Evolutionary conservation across 805 yeast species (phyloP), one percentile per base, ranked within the genome.

Genomic region (Wickerhamomyces rabaulensis): DNA sequence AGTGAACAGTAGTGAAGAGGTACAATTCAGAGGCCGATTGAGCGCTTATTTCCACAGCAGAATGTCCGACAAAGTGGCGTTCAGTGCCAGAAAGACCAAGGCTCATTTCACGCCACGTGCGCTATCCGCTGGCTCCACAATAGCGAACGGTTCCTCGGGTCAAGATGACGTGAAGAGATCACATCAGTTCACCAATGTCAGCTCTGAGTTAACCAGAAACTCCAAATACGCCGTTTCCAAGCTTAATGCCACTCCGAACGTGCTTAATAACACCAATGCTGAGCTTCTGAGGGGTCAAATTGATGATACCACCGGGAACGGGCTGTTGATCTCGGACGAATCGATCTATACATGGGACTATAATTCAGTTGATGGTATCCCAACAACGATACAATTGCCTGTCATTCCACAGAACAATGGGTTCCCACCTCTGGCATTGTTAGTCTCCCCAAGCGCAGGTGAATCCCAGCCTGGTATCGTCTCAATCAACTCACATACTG

Each of bases 291-390:
- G 59, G 45, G 63, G 66, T 47, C 42, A 62, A 47, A 52, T 61
- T 50, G 68, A 66, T 60, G 58, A 62, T 9, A 43, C 38, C 1
- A 55, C 66, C 5, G 46, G 53, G 10, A 63, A 60, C 48, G 64
- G 65, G 1, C 52, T 66, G 12, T 51, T 65, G 26, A 49, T 53
- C 16, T 44, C 58, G 15, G 71, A 68, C n/a, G 64, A 71, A 21
- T 68, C 78, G 31, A 72, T 84, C 19, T 73, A 77, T 55, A 82
- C 83, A 6, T 90, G 95, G 91, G 71, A 76, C 45, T 84, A 82
- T 58, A 69, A 71, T 45, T 76, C 89, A 1, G 75, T 76, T 12
- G 88, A 86, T 53, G 68, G 71, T 26, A 64, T 73, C 2, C 89
- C 94, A 0, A 61, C 75, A 13, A 74, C 82, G 2, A 68, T 77